Base-by-base conservation (phyloP, 177 flowering plant species). In the Vitis hybrid region DNA sequence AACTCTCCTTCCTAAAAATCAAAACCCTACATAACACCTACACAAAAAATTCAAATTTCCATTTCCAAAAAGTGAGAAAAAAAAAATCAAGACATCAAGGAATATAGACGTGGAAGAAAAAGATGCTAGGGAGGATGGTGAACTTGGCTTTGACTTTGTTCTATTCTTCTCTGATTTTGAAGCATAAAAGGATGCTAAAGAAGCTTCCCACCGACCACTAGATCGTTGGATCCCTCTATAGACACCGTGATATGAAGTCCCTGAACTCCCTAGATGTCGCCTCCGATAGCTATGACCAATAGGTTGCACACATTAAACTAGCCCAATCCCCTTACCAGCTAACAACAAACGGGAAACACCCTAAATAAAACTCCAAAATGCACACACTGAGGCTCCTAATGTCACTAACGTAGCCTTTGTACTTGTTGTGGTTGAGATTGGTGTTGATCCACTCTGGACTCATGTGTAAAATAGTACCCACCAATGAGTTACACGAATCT, bases 401-500 rank as follows among this genome's bases (percentile, higher is more conserved):
- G 61, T 86, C 90, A 0, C 88, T 88, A 0, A 87, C 88, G 55
- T 79, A 86, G 0, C 84, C 88, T 39, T 85, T 77, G 68, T 87
- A 87, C 65, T 50, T 65, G 3, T 89, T 89, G 13, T 85, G 83
- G 50, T 87, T 87, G 58, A 82, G 75, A 74, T 87, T 89, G 2
- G 91, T 84, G 56, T 87, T 81, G 63, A 87, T 85, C 58, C 88
- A 57, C 67, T 87, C 90, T 0, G 88, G 90, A 49, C 90, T 87
- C 90, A 87, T 87, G 69, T 87, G 85, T 6, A 89, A 89, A 5
- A 85, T 85, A 14, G 91, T 85, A 19, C 90, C 88, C 0, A 85
- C 87, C 12, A 86, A 79, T 3, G 87, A 83, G 65, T 84, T 81
- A 48, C 88, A 87, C 1, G 84, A 78, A 67, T 84, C 90, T 84